Evolutionary conservation across 2,329 filamentous ascomycete species (phyloP), one percentile per base, ranked within the genome.

Genomic region (Calonectria crousiana): DNA sequence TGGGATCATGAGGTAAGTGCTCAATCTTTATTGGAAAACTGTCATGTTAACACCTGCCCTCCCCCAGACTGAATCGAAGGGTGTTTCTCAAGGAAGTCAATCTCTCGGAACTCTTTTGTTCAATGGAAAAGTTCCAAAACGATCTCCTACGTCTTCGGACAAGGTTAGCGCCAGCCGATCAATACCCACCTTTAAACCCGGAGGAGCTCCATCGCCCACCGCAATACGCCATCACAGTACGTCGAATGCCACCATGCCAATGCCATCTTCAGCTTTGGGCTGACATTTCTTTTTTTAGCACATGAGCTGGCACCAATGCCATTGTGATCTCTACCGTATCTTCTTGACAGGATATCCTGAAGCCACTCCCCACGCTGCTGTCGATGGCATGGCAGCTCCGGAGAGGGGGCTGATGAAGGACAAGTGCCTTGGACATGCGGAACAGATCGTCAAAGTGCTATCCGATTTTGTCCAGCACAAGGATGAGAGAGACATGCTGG

Each of bases 271-370:
- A 6, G 4, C 11, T 3, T 1, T 20, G 6, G 18, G 5, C 30
- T 23, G 11, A 64, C 75, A 9, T 64, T 36, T 32, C 4, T 13
- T 13, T 3, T 14, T 16, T 1, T 44, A 80, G 79, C 79, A 81
- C 34, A 81, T 81, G 78, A 81, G 78, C 1, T 87, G 83, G 79
- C 85, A 87, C 23, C 85, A 87, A 60, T 85, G 83, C 14, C 83
- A 87, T 67, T 87, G 85, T 75, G 86, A 88, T 62, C 73, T 88
- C 6, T 87, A 87, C 69, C 85, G 86, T 3, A 82, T 87, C n/a
- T 82, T 87, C 6, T 76, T 88, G 4, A 82, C 82, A 2, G 84
- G 83, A 16, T 88, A 85, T 53, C 84, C 83, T 4, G 86, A 87
- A 58, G 83, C 85, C 0, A 84, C 86, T 0, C 86, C 78, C 2